phyloP scores from a whole-genome alignment of 73 alveolate species.

The Breviolum minutum region DNA sequence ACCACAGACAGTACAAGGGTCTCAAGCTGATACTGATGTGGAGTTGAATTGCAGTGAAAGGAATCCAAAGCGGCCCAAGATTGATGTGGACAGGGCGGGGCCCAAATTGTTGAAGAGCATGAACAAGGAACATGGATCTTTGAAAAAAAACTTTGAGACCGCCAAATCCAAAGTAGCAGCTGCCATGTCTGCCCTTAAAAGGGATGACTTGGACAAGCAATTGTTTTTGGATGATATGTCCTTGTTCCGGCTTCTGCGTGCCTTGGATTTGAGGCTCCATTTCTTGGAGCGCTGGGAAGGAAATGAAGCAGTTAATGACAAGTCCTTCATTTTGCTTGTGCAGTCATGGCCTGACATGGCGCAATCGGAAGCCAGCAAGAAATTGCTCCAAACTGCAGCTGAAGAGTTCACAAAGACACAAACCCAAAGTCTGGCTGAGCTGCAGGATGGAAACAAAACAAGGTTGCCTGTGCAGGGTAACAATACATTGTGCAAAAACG shows the following conservation, averaged over 20 bases:
- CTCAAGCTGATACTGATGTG: background rate
- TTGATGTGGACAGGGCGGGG: background rate
- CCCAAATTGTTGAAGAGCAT: constrained; percentile 3
- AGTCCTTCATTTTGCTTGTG: background rate
- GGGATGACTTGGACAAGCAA: background rate
- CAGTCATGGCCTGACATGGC: background rate
- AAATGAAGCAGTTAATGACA: background rate
- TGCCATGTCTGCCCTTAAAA: background rate
- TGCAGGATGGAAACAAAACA: background rate
- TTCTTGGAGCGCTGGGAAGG: constrained; percentile 13
- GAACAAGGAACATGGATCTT: background rate
- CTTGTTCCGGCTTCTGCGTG: background rate
- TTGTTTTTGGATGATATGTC: background rate
- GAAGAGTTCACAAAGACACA: background rate
- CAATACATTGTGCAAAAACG: background rate
- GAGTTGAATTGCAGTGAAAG: background rate
- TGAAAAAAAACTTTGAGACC: background rate
- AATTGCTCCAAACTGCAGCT: background rate
- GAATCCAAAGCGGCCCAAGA: background rate
- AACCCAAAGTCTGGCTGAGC: no score
- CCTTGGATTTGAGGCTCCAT: constrained; percentile 4
- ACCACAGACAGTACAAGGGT: background rate
- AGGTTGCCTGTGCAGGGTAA: background rate
- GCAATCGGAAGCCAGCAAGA: background rate
- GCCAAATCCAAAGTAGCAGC: background rate